These are phyloP conservation scores for Pinus taeda DNA, from an alignment of 75 land plant genomes.

Conservation along the genomic window DNA sequence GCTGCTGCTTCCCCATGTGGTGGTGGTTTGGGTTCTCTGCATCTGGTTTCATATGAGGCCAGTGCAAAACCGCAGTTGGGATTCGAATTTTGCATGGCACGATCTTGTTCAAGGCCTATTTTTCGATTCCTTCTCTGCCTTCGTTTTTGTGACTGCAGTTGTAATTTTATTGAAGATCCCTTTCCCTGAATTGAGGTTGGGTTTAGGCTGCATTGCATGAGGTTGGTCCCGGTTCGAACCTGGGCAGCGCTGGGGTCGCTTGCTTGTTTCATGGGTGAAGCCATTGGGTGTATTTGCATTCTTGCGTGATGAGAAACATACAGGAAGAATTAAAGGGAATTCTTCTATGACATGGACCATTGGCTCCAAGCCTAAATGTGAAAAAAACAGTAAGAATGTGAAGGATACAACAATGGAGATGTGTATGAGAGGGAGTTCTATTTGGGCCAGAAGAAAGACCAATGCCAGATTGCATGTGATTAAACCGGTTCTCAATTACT, in stretches of 20 bases:
- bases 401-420: conserved; percentile 70
- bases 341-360: conserved; percentile 62
- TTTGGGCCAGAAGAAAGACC: no score
- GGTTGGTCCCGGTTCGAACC: background rate
- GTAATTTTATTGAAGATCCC: conserved; percentile 21
- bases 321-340: background rate
- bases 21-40: conserved; percentile 33
- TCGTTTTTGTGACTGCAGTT: conserved; percentile 35
- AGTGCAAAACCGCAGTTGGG: background rate
- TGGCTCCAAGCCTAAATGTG: conserved; percentile 38
- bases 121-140: conserved; percentile 23
- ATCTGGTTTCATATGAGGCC: conserved; percentile 34
- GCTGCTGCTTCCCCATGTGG: conserved; percentile 35
- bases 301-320: background rate
- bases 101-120: conserved; percentile 4
- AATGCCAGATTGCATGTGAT: no score
- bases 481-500: no score
- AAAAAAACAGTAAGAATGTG: no score
- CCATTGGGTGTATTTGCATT: conserved; percentile 7
- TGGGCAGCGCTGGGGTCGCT: conserved; percentile 27
- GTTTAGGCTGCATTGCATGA: conserved; percentile 7
- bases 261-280: conserved; percentile 16
- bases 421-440: conserved; percentile 68
- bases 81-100: conserved; percentile 10
- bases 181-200: conserved; percentile 23